phyloP scores from a whole-genome alignment of 2,329 filamentous ascomycete species.

The Torrubiellomyces zombiae region DNA sequence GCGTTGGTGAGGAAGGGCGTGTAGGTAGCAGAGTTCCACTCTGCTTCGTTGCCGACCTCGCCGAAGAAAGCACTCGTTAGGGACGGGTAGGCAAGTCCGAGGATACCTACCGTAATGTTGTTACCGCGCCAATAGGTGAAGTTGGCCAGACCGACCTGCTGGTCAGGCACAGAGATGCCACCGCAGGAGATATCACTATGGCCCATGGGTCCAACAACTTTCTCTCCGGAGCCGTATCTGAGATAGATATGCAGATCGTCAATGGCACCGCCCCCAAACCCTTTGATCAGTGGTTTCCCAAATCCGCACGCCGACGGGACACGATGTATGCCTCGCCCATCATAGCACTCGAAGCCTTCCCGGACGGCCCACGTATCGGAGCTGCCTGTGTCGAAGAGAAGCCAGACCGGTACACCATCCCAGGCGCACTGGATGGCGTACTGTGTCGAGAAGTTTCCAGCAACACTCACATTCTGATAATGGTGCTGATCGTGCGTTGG shows the following conservation, averaged over 20 bases:
- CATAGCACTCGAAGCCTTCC: slow-evolving; percentile 24
- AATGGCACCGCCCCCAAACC: slow-evolving; percentile 23
- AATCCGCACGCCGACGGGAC: slow-evolving; percentile 22
- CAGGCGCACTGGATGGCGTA: slow-evolving; percentile 24
- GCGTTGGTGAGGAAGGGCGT: slow-evolving; percentile 31
- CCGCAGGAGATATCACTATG: slow-evolving; percentile 27
- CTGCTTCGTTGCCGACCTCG: slow-evolving; percentile 17
- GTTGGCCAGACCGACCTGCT: slow-evolving; percentile 32
- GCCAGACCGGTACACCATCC: slow-evolving; percentile 20
- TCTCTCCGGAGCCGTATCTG: slow-evolving; percentile 31
- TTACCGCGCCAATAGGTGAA: slow-evolving; percentile 33
- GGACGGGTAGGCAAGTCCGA: slow-evolving; percentile 33
- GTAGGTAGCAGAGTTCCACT: slow-evolving; percentile 24
- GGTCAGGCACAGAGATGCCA: slow-evolving; percentile 24
- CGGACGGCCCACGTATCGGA: slow-evolving; percentile 33
- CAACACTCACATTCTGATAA: slow-evolving; percentile 21
- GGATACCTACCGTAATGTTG: slow-evolving; percentile 32
- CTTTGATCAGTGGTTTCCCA: slow-evolving; percentile 18
- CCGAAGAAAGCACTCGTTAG: slow-evolving; percentile 31
- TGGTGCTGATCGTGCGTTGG: slow-evolving; percentile 7
- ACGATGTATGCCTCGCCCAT: slow-evolving; percentile 14
- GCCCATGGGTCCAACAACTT: slow-evolving; percentile 29
- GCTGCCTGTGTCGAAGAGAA: slow-evolving; percentile 33
- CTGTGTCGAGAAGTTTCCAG: slow-evolving; percentile 22
- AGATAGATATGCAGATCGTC: slow-evolving; percentile 28